Conservation (phyloP, 2,329 filamentous ascomycete species). For the Raffaelea ambrosiae region DNA sequence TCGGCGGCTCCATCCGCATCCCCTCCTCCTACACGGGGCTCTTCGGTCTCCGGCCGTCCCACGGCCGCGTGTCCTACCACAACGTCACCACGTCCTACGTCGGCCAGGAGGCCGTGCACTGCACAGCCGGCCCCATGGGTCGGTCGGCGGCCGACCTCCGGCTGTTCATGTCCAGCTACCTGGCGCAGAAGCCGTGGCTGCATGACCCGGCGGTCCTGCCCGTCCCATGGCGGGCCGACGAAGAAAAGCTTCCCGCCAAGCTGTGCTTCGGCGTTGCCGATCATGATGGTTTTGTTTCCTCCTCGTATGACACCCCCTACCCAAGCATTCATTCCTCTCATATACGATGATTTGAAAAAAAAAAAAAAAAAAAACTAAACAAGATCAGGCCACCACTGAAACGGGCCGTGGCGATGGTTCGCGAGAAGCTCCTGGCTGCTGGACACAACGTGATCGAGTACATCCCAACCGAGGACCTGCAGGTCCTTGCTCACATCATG, state of each 20-base stretch:
- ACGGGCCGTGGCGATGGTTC: constrained; percentile 42
- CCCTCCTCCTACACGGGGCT: constrained; percentile 22
- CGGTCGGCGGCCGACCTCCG: background rate
- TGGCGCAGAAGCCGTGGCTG: background rate
- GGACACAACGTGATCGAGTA: constrained; percentile 51
- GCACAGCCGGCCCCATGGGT: constrained; percentile 4
- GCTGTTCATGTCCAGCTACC: background rate
- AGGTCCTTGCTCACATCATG: constrained; percentile 6
- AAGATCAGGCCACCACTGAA: constrained; percentile 8
- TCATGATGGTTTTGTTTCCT: constrained; percentile 38
- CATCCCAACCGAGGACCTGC: constrained; percentile 27
- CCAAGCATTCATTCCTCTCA: no score
- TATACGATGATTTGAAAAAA: no score
- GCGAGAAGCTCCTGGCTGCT: constrained; percentile 34
- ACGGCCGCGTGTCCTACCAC: constrained; percentile 2
- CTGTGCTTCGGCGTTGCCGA: constrained; percentile 47
- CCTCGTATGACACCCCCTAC: constrained; percentile 45
- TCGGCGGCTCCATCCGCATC: constrained; percentile 16
- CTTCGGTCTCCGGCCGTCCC: constrained; percentile 19
- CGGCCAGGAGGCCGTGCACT: constrained; percentile 4
- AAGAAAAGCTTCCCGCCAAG: constrained; percentile 14
- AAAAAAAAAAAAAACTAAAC: no score
- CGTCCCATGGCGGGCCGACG: constrained; percentile 10
- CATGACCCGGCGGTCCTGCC: background rate
- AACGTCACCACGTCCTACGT: constrained; percentile 1